Percentiles rank a stretch among this genome's conserved stretches.
Conservation (phyloP, 257 asterid species). For the Ilex asprella region DNA sequence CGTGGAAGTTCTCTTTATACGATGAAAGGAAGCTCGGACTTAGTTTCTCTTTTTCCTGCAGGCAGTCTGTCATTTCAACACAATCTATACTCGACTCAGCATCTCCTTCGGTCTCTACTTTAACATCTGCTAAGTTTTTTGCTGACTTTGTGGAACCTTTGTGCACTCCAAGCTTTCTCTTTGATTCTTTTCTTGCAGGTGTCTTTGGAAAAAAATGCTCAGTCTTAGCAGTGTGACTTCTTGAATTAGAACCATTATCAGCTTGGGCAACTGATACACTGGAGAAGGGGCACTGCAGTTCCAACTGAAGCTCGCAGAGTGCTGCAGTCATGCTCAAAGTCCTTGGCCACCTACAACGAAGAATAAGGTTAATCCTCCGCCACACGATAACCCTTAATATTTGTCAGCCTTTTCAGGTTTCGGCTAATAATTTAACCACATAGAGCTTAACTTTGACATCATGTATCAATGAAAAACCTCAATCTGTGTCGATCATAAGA, state of each 20-base stretch:
- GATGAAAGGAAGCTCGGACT: constrained; percentile 5
- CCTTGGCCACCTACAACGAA: constrained; percentile 66
- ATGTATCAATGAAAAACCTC: no score
- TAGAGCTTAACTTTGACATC: no score
- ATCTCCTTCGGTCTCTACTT: constrained; percentile 10
- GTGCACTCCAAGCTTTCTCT: constrained; percentile 19
- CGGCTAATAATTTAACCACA: no score
- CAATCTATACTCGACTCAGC: constrained; percentile 9
- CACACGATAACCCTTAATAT: no score
- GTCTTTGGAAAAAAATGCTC: constrained; percentile 37
- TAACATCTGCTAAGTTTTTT: constrained; percentile 13
- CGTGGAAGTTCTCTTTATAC: constrained; percentile 11
- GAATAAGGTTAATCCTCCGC: constrained; percentile 1
- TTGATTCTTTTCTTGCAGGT: constrained; percentile 48
- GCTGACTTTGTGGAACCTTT: constrained; percentile 22
- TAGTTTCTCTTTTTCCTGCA: constrained; percentile 5
- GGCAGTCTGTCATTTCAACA: constrained; percentile 14
- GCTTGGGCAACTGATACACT: constrained; percentile 9
- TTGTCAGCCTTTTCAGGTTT: no score
- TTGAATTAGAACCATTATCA: constrained; percentile 18
- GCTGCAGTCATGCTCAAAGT: constrained; percentile 77
- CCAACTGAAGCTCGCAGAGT: constrained; percentile 78
- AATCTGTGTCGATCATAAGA: no score
- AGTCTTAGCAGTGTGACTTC: constrained; percentile 12
- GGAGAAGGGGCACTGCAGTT: constrained; percentile 30